phyloP scores from a whole-genome alignment of 169 alveolate species.

The Plasmodium vinckei region DNA sequence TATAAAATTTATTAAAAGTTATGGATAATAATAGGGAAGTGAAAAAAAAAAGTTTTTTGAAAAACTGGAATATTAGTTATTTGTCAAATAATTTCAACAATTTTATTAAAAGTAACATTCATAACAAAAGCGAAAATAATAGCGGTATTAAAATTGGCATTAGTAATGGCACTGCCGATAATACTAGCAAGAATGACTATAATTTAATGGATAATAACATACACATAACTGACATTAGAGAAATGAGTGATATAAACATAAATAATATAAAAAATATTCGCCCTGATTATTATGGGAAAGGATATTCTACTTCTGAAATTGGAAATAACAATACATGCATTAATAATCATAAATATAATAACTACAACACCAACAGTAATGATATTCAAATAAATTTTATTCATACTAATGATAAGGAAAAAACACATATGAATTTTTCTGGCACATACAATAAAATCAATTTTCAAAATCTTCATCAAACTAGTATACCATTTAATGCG shows the following conservation, averaged over 20 bases:
- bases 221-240: background rate
- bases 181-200: background rate
- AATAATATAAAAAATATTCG: background rate
- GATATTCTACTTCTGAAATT: background rate
- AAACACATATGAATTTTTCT: too few relatives aligned
- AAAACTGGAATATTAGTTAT: slow-evolving; percentile 69
- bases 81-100: slow-evolving; percentile 53
- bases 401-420: too few relatives aligned
- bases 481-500: too few relatives aligned
- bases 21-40: slow-evolving; percentile 63
- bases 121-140: background rate
- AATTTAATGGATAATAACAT: background rate
- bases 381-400: background rate
- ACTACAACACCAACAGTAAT: background rate
- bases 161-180: slow-evolving; percentile 1
- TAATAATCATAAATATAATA: slow-evolving; percentile 8
- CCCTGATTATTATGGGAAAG: background rate
- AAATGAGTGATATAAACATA: background rate
- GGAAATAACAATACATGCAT: background rate
- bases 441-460: too few relatives aligned
- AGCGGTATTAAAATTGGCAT: background rate
- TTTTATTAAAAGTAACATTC: slow-evolving; percentile 32
- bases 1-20: slow-evolving; percentile 11
- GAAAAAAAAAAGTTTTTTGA: slow-evolving; percentile 45
- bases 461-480: too few relatives aligned